These are phyloP conservation scores for Exophiala mesophila DNA, from an alignment of 2,329 filamentous ascomycete genomes.

Conservation along the genomic window DNA sequence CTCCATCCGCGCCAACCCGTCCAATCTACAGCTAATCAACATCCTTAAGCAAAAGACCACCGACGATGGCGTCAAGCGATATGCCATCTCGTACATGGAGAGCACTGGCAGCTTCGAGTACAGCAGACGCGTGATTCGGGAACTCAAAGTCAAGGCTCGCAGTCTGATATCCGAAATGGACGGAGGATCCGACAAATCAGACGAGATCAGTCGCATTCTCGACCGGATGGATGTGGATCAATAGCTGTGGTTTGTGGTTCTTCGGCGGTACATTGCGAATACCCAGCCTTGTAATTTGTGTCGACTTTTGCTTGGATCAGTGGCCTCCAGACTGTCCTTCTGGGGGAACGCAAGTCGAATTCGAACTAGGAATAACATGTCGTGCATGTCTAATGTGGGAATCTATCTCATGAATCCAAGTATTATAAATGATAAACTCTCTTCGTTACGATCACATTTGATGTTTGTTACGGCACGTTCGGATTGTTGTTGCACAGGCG, in stretches of 20 bases:
- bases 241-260: not conserved
- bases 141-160: conserved; percentile 61
- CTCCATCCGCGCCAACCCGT: conserved; percentile 60
- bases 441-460: too few species aligned
- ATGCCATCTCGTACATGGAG: conserved; percentile 89
- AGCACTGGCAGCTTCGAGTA: conserved; percentile 85
- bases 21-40: conserved; percentile 66
- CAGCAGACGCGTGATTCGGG: conserved; percentile 61
- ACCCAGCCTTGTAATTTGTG: too few species aligned
- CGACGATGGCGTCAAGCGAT: conserved; percentile 83
- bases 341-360: too few species aligned
- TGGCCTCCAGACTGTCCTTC: too few species aligned
- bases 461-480: too few species aligned
- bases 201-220: conserved; percentile 61
- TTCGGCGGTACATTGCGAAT: too few species aligned
- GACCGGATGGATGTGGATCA: conserved; percentile 51
- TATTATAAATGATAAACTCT: too few species aligned
- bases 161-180: conserved; percentile 62
- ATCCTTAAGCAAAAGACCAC: conserved; percentile 86
- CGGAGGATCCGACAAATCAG: conserved; percentile 47
- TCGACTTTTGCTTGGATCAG: too few species aligned
- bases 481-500: too few species aligned
- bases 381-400: too few species aligned
- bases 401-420: too few species aligned
- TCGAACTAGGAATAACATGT: too few species aligned